Evolutionary conservation across 129 eudicot species (phyloP).

Genomic region (Ambrosia artemisiifolia): DNA sequence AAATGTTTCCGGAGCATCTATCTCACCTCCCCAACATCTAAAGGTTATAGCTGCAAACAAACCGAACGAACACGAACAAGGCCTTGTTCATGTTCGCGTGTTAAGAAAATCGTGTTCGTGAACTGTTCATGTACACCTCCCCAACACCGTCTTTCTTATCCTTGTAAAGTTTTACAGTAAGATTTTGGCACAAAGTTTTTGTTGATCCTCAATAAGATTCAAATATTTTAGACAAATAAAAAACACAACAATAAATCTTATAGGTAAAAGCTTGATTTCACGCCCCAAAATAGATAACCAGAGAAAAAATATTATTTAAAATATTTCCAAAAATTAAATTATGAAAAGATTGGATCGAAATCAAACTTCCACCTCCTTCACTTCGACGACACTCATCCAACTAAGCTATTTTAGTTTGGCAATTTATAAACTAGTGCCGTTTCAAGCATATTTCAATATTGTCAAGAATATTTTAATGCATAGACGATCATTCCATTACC

Average conservation of each 20-base stretch:
- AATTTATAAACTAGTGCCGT: not conserved
- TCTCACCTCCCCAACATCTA: too few species aligned
- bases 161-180: not conserved
- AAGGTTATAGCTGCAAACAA: too few species aligned
- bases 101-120: too few species aligned
- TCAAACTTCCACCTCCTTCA: too few species aligned
- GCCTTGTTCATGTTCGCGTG: too few species aligned
- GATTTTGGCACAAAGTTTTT: not conserved
- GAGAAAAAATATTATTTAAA: not conserved
- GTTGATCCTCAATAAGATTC: not conserved
- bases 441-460: not conserved
- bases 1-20: not conserved
- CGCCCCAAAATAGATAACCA: not conserved
- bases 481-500: not conserved
- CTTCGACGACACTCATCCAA: too few species aligned
- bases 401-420: not conserved
- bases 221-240: not conserved
- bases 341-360: too few species aligned
- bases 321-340: not conserved
- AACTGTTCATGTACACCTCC: not conserved
- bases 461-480: not conserved
- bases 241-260: not conserved
- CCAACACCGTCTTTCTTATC: not conserved
- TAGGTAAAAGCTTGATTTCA: not conserved
- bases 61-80: too few species aligned